Conservation (phyloP, 1,284 basidiomycete genomes). For the Ganoderma leucocontextum region DNA sequence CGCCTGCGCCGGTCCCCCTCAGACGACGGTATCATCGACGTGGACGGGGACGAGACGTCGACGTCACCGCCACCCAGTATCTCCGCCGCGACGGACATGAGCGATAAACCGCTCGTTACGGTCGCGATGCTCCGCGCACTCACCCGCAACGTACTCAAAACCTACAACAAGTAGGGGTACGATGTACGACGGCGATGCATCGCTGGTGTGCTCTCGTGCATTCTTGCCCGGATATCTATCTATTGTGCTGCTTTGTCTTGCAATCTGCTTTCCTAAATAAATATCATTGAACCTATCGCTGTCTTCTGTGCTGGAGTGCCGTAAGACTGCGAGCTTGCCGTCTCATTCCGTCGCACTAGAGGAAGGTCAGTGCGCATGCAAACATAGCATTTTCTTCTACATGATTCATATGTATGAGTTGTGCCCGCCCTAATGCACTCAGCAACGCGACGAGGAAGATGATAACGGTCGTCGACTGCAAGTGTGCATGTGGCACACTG, state of each 20-base stretch:
- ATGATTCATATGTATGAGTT: too few relatives aligned
- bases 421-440: too few relatives aligned
- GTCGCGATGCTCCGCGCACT: slow-evolving; percentile 75
- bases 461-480: too few relatives aligned
- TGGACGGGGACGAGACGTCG: slow-evolving; percentile 29
- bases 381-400: too few relatives aligned
- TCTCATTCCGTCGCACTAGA: not conserved
- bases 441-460: too few relatives aligned
- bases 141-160: slow-evolving; percentile 64
- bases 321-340: not conserved
- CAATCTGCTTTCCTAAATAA: not conserved
- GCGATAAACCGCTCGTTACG: slow-evolving; percentile 54
- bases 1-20: slow-evolving; percentile 39
- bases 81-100: slow-evolving; percentile 39
- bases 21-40: slow-evolving; percentile 30
- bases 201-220: not conserved
- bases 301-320: not conserved
- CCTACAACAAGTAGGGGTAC: slow-evolving; percentile 22
- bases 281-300: not conserved
- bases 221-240: slow-evolving; percentile 9
- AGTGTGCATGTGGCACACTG: too few relatives aligned
- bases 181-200: not conserved
- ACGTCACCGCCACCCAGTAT: slow-evolving; percentile 48
- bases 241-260: slow-evolving; percentile 7
- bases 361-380: too few relatives aligned